Evolutionary conservation across 2,329 filamentous ascomycete species (phyloP), one percentile per base, ranked within the genome.

Genomic region (Niveomyces coronatus): DNA sequence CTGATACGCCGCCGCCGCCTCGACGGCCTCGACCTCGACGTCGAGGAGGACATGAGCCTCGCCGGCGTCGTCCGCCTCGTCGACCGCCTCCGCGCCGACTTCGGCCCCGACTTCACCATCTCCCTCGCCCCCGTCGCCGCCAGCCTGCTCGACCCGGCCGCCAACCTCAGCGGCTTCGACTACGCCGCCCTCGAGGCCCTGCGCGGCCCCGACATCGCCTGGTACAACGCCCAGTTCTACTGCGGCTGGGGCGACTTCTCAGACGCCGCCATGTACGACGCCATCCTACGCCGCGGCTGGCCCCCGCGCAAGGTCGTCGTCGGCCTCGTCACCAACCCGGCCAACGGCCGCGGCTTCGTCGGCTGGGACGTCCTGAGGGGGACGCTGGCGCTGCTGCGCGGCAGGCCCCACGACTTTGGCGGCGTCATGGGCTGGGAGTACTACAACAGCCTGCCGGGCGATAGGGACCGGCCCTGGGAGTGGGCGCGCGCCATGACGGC

Each of bases 391-490:
- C 51, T 60, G 3, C 49, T 76, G 18, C 51, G 57, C n/a, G 50
- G 48, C 3, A 55, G 62, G 37, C 84, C 84, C 49, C 72, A 74
- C 2, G 63, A 64, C 1, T 91, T 94, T 55, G 88, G 87, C 1
- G 88, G 88, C 1, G 78, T 95, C 6, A 91, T 91, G 79, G 86
- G 86, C 3, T 95, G 88, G 88, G 88, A 95, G 62, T 94, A 91
- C 56, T 94, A 89, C 63, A 93, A 94, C 63, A 76, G 80, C 39
- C 56, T 78, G 41, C 82, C 84, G 0, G 80, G 79, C 1, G 79
- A 74, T 17, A 54, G 53, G 3, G 63, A 65, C 10, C 62, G 68
- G 39, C 83, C 85, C 0, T 89, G 82, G 81, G 68, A 83, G 47
- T 94, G 87, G 87, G 84, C 83, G 0, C 70, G 68, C 32, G 68